A percentile compares a stretch with the other conserved stretches of the same genome.
These are phyloP conservation scores for Pistacia vera DNA, from an alignment of 345 rosid species.

Conservation along the genomic window DNA sequence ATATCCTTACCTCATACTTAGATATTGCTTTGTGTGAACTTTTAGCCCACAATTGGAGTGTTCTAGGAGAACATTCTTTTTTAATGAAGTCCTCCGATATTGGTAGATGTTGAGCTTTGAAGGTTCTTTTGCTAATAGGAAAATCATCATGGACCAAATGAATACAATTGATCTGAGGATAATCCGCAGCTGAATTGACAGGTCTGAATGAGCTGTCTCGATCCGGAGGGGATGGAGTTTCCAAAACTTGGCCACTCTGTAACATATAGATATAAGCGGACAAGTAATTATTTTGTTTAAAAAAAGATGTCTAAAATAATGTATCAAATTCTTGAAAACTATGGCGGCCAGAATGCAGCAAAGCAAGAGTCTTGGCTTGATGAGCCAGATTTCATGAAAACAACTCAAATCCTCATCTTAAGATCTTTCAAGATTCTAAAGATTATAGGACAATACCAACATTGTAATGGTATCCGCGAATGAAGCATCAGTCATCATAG, in stretches of 20 bases:
- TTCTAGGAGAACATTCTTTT: neutral
- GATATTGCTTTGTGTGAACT: constrained; percentile 3
- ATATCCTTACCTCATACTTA: constrained; percentile 16
- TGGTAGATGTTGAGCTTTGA: constrained; percentile 12
- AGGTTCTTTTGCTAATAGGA: constrained; percentile 7
- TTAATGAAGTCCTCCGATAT: neutral
- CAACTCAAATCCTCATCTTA: constrained; percentile 10
- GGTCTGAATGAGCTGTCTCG: neutral
- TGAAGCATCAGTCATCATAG: too few species aligned
- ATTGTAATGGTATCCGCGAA: too few species aligned
- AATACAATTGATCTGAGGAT: neutral
- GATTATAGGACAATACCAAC: too few species aligned
- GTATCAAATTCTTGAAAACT: neutral
- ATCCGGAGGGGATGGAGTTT: too few species aligned
- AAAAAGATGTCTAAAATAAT: neutral
- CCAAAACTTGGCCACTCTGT: too few species aligned
- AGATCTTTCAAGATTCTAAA: too few species aligned
- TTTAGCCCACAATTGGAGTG: neutral
- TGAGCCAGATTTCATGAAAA: neutral
- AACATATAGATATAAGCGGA: too few species aligned
- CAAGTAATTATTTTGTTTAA: too few species aligned
- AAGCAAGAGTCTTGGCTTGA: constrained; percentile 9
- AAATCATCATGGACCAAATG: neutral
- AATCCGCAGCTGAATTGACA: constrained; percentile 6
- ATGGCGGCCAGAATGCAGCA: neutral